Base-by-base conservation (phyloP, 2,329 filamentous ascomycete genomes). In the Metarhizium guizhouense region DNA sequence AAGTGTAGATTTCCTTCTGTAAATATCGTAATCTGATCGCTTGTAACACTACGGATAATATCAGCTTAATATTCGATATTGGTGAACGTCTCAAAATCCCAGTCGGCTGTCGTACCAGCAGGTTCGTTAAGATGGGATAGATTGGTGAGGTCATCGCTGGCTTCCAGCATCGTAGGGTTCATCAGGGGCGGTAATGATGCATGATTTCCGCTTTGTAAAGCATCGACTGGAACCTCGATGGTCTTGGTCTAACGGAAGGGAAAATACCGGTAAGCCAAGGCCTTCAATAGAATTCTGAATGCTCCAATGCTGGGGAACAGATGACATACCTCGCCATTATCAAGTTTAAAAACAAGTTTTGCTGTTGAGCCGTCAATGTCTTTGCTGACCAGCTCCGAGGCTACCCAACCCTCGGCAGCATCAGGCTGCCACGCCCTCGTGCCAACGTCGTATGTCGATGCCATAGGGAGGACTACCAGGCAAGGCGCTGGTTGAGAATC, bases 1-100 rank as follows among this genome's bases (percentile, higher is more conserved):
- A 99, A 68, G 94, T 99, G 79, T 99, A 99, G 67, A 99, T 99
- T 73, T 99, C 94, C 75, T 97, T 97, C 73, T 99, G 94, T 60
- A 89, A 82, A 76, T 99, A 99, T 71, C 94, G 90, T 69, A 99
- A 82, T 70, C 92, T 91, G 73, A 99, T 99, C 55, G 94, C 94
- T 80, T 99, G 94, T 61, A 99, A 78, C 59, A 99, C 95, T 95
- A 71, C 64, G 57, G 34, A 49, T 5, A 25, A 14, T 30, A 20
- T 48, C 30, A 48, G 25, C 45, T 14, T 6, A 30, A 20, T 10
- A 11, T 20, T 20, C 42, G 42, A 16, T 16, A 7, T 20, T 51
- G 32, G 13, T 20, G 34, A 16, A 18, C 5, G 11, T 25, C 18
- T 32, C 18, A 25, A 38, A 8, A 20, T 25, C 10, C 13, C 34